These are phyloP conservation scores for Oleoguttula mirabilis DNA, from an alignment of 495 filamentous ascomycete species.

Conservation along the genomic window DNA sequence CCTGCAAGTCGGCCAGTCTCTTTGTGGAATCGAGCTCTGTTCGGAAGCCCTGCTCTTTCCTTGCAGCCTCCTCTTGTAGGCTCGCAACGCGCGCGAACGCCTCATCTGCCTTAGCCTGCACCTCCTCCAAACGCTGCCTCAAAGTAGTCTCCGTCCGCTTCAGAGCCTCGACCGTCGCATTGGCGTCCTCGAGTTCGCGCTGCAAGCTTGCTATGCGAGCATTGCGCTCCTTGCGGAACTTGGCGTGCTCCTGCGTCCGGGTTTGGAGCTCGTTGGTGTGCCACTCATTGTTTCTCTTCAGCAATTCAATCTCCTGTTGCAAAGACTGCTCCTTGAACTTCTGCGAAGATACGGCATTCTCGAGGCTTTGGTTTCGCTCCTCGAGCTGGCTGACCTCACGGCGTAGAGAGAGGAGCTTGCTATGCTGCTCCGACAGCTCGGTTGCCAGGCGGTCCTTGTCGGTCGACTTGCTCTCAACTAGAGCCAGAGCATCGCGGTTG, in stretches of 20 bases:
- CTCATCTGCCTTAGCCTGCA: slow-evolving; percentile 77
- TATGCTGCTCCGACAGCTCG: slow-evolving; percentile 75
- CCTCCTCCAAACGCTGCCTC: slow-evolving; percentile 67
- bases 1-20: slow-evolving; percentile 73
- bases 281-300: slow-evolving; percentile 84
- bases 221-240: slow-evolving; percentile 89
- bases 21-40: slow-evolving; percentile 69
- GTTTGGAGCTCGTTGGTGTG: slow-evolving; percentile 81
- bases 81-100: slow-evolving; percentile 67
- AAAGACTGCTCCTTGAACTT: slow-evolving; percentile 81
- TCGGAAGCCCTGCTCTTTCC: slow-evolving; percentile 66
- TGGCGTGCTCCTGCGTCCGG: slow-evolving; percentile 70
- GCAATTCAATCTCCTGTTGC: slow-evolving; percentile 75
- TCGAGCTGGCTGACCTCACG: slow-evolving; percentile 69
- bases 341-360: slow-evolving; percentile 59
- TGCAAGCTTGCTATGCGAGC: slow-evolving; percentile 76
- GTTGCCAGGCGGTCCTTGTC: slow-evolving; percentile 77
- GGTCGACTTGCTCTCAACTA: slow-evolving; percentile 77
- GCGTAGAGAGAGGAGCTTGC: slow-evolving; percentile 70
- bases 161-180: slow-evolving; percentile 59
- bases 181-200: slow-evolving; percentile 73
- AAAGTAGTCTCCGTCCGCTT: slow-evolving; percentile 67
- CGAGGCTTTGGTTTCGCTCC: slow-evolving; percentile 66
- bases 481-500: slow-evolving; percentile 74
- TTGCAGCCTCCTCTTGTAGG: slow-evolving; percentile 67